phyloP scores from a whole-genome alignment of 192 early-diverging fungal species.

The Diversispora eburnea region DNA sequence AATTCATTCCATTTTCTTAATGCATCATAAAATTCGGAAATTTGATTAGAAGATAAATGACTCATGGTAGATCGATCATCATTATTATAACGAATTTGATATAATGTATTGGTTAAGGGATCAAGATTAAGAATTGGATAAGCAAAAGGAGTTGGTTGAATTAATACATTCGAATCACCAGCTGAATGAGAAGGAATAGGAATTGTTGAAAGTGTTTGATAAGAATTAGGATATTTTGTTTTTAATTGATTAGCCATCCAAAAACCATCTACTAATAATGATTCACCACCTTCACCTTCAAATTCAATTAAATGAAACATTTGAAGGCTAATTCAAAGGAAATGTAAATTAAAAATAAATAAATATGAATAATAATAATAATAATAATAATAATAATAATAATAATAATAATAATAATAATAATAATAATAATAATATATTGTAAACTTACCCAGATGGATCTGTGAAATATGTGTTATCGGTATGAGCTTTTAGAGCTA shows the following conservation, averaged over 20 bases:
- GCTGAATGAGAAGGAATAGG: conserved; percentile 68
- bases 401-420: neutral
- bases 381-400: neutral
- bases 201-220: conserved; percentile 57
- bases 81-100: conserved; percentile 80
- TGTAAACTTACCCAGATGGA: conserved; percentile 59
- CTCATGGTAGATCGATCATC: conserved; percentile 70
- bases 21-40: conserved; percentile 67
- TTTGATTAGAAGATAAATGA: conserved; percentile 39
- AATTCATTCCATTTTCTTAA: conserved; percentile 64
- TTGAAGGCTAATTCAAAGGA: conserved; percentile 51
- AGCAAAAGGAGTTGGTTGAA: conserved; percentile 55
- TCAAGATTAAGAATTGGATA: conserved; percentile 68
- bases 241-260: conserved; percentile 62
- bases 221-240: conserved; percentile 50
- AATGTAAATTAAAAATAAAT: too few relatives aligned
- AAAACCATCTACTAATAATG: conserved; percentile 79
- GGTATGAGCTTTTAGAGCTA: conserved; percentile 74
- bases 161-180: conserved; percentile 62
- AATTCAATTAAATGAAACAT: conserved; percentile 76
- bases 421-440: neutral
- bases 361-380: too few relatives aligned
- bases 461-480: conserved; percentile 89
- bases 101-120: conserved; percentile 46
- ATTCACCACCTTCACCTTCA: conserved; percentile 66